phyloP scores from a whole-genome alignment of 2,329 filamentous ascomycete genomes.

The Aspergillus ustus region DNA sequence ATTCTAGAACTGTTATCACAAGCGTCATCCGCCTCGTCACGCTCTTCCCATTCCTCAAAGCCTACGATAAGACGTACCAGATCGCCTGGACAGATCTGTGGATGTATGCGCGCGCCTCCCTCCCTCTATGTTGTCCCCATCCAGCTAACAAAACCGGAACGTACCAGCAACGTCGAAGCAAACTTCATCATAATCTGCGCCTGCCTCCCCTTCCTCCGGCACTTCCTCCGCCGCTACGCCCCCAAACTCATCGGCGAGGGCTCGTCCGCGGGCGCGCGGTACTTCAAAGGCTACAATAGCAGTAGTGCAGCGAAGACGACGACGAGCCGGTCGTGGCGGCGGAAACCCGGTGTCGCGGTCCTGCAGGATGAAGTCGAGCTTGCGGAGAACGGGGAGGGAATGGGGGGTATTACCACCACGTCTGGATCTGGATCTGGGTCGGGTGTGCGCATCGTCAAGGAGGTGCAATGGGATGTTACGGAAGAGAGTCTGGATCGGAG shows the following conservation, averaged over 20 bases:
- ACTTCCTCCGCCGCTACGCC: constrained; percentile 28
- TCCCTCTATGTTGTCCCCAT: constrained; percentile 17
- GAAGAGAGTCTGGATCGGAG: constrained; percentile 14
- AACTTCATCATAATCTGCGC: constrained; percentile 33
- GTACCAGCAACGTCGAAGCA: constrained; percentile 29
- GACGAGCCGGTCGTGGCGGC: constrained; percentile 14
- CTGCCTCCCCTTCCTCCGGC: constrained; percentile 30
- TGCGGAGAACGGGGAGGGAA: constrained; percentile 21
- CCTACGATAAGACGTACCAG: constrained; percentile 24
- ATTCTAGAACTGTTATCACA: constrained; percentile 26
- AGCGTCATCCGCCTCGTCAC: constrained; percentile 32
- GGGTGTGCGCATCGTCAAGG: constrained; percentile 22
- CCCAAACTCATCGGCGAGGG: constrained; percentile 18
- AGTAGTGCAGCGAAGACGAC: neutral
- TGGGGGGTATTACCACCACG: neutral
- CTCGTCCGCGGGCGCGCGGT: constrained; percentile 18
- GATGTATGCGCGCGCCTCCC: constrained; percentile 20
- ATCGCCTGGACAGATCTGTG: constrained; percentile 18
- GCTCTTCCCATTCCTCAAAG: constrained; percentile 25
- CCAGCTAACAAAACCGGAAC: neutral
- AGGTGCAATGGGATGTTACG: constrained; percentile 26
- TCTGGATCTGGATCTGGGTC: no score
- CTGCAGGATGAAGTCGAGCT: constrained; percentile 26
- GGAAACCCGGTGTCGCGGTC: constrained; percentile 16
- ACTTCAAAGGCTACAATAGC: constrained; percentile 9